Conservation (phyloP, 2,329 filamentous ascomycete genomes). For the Ophiostoma australiae region DNA sequence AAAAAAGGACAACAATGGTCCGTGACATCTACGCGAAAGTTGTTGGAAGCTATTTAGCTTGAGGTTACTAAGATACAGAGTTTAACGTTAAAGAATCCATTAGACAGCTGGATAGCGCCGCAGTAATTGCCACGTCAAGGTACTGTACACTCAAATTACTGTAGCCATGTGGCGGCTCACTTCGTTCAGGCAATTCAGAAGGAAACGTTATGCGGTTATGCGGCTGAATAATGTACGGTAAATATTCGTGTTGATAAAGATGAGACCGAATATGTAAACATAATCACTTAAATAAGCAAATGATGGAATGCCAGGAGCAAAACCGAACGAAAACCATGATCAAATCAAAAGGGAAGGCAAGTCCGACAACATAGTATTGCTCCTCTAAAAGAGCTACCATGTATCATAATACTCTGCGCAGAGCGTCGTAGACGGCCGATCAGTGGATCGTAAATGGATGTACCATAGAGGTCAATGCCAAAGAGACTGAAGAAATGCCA, state of each 20-base stretch:
- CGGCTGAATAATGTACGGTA: background rate
- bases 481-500: background rate
- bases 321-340: background rate
- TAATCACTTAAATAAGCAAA: background rate
- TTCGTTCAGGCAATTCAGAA: background rate
- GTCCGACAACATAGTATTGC: background rate
- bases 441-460: background rate
- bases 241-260: background rate
- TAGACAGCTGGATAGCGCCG: no score
- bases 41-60: no score
- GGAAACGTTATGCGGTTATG: background rate
- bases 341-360: background rate
- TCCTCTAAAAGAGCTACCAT: background rate
- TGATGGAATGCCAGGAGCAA: background rate
- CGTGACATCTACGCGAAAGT: background rate
- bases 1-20: background rate
- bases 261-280: no score
- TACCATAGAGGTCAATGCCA: background rate
- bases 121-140: background rate
- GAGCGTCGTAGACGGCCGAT: background rate
- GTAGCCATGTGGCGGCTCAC: background rate
- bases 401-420: background rate
- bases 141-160: background rate
- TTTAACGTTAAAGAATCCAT: no score
- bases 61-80: no score